These are phyloP conservation scores for Trebouxia sp. DNA, from an alignment of 139 green algal species.

Conservation along the genomic window DNA sequence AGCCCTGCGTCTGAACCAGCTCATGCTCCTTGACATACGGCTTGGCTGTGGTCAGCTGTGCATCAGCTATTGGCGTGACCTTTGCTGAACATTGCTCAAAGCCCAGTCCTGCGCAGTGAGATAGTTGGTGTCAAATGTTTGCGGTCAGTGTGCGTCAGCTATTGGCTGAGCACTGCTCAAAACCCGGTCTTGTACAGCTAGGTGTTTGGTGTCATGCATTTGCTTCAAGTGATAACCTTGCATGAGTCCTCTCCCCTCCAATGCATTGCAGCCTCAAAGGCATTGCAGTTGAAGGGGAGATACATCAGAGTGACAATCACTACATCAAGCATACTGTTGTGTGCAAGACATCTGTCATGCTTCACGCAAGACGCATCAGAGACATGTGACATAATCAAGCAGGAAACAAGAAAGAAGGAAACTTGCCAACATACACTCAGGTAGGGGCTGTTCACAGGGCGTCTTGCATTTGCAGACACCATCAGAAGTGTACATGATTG, in stretches of 20 bases:
- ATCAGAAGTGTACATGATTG: slow-evolving; percentile 40
- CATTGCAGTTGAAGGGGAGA: no score
- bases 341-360: no score
- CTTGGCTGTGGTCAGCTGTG: not conserved
- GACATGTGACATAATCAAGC: no score
- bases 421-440: slow-evolving; percentile 36
- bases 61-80: slow-evolving; percentile 12
- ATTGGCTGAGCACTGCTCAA: not conserved
- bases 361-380: no score
- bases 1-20: slow-evolving; percentile 30
- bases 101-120: slow-evolving; percentile 35
- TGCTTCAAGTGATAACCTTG: no score
- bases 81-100: slow-evolving; percentile 51
- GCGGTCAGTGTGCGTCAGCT: no score
- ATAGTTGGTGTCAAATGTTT: not conserved
- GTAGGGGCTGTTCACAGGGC: slow-evolving; percentile 43
- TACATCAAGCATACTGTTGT: no score
- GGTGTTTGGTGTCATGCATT: no score
- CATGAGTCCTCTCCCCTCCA: no score
- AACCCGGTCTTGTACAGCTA: no score
- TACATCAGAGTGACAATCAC: no score
- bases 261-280: no score
- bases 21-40: slow-evolving; percentile 38
- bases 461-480: slow-evolving; percentile 45
- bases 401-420: not conserved